Evolutionary conservation across 805 yeast species (phyloP).

Genomic region (Suhomyces faveliae): DNA sequence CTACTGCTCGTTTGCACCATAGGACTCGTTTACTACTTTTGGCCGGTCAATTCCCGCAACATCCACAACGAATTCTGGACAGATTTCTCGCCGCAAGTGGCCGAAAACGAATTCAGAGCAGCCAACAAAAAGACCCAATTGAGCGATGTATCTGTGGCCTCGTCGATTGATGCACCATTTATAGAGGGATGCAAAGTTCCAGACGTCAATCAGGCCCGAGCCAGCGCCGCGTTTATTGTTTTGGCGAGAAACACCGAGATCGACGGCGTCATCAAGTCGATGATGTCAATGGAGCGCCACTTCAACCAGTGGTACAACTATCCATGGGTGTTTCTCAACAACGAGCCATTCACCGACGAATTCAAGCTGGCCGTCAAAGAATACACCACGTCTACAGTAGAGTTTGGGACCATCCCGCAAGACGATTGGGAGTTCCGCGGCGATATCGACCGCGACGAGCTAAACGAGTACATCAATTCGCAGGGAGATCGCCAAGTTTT

Average conservation of each 20-base stretch:
- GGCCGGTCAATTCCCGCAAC: not conserved
- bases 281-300: conserved; percentile 76
- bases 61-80: conserved; percentile 1
- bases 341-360: conserved; percentile 65
- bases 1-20: not conserved
- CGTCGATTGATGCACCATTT: conserved; percentile 43
- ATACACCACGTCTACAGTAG: conserved; percentile 58
- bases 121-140: conserved; percentile 7
- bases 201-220: conserved; percentile 42
- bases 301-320: conserved; percentile 93
- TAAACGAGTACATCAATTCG: conserved; percentile 57
- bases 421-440: conserved; percentile 67
- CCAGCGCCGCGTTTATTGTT: conserved; percentile 83
- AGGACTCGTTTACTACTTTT: not conserved
- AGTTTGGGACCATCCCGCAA: conserved; percentile 66
- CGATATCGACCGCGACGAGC: conserved; percentile 36
- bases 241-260: conserved; percentile 80
- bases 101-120: not conserved
- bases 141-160: conserved; percentile 14
- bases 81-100: not conserved
- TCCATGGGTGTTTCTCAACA: conserved; percentile 89
- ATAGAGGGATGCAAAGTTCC: conserved; percentile 55
- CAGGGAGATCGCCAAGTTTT: conserved; percentile 84
- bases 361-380: conserved; percentile 55
- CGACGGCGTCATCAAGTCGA: conserved; percentile 70